Conservation (phyloP, 2,329 filamentous ascomycete species). For the Blastomyces gilchristii region DNA sequence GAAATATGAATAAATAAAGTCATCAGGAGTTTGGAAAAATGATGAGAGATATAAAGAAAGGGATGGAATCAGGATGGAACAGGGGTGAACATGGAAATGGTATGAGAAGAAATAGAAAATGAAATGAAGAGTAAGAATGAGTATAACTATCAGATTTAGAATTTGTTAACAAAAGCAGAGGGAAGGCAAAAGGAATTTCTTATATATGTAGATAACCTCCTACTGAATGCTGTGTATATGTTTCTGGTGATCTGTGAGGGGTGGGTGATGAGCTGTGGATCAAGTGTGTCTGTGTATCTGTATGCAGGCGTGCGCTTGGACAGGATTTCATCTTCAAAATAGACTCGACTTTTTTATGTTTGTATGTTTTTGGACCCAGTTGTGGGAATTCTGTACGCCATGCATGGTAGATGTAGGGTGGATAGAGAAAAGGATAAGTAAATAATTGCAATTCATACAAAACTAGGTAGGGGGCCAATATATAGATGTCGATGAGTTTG, state of each 20-base stretch:
- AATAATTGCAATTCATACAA: background rate
- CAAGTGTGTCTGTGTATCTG: background rate
- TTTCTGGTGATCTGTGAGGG: background rate
- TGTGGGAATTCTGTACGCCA: background rate
- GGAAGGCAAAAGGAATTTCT: background rate
- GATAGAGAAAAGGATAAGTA: background rate
- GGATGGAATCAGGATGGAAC: too few species aligned
- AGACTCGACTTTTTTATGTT: background rate
- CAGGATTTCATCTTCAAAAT: background rate
- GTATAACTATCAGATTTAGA: background rate
- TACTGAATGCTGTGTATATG: background rate
- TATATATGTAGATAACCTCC: background rate
- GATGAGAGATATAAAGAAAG: background rate
- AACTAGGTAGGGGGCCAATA: background rate
- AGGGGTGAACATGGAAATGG: background rate
- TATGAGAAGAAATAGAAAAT: background rate
- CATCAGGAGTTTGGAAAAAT: background rate
- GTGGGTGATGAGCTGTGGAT: background rate
- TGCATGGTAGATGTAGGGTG: background rate
- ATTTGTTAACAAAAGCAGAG: background rate
- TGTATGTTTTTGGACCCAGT: background rate
- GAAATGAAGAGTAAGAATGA: background rate
- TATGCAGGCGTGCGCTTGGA: background rate
- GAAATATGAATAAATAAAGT: background rate
- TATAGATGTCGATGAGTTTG: background rate